Percentiles rank a stretch among this genome's conserved stretches.
These are phyloP conservation scores for Hypoxylon fuscum DNA, from an alignment of 495 filamentous ascomycete genomes.

Conservation along the genomic window DNA sequence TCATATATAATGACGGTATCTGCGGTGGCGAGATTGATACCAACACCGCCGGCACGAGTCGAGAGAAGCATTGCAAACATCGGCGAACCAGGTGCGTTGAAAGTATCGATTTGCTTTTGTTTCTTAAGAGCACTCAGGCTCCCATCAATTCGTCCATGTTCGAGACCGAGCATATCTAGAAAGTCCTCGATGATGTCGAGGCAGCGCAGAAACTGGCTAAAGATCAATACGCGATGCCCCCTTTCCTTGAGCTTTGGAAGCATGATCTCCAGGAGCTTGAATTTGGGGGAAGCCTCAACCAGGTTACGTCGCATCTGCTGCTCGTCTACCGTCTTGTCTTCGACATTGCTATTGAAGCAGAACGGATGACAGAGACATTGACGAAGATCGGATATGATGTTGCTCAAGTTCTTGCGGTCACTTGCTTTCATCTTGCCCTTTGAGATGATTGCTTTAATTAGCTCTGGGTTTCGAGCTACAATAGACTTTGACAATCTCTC, in stretches of 20 bases:
- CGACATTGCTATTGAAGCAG: conserved; percentile 86
- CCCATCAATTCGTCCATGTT: conserved; percentile 87
- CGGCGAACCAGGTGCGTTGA: conserved; percentile 83
- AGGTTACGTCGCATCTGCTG: conserved; percentile 75
- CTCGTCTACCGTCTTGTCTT: conserved; percentile 70
- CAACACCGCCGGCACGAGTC: conserved; percentile 93
- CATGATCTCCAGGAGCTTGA: conserved; percentile 86
- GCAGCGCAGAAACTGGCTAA: conserved; percentile 93
- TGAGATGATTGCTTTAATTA: conserved; percentile 87
- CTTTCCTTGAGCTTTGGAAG: conserved; percentile 86
- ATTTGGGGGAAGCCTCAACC: conserved; percentile 90
- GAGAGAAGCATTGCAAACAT: conserved; percentile 92
- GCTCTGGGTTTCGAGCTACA: conserved; percentile 82
- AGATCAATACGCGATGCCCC: conserved; percentile 93
- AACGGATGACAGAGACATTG: conserved; percentile 97
- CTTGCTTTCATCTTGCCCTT: conserved; percentile 67
- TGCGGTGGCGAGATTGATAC: conserved; percentile 96
- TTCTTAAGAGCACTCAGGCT: conserved; percentile 80
- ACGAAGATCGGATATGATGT: conserved; percentile 93
- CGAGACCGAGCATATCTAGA: conserved; percentile 72
- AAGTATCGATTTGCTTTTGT: conserved; percentile 91
- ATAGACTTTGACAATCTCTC: conserved; percentile 96
- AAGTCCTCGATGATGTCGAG: conserved; percentile 94
- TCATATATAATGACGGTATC: conserved; percentile 99
- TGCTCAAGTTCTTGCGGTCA: conserved; percentile 83